Evolutionary conservation across 192 early-diverging fungal species (phyloP).

Genomic region (Coemansia sp.): DNA sequence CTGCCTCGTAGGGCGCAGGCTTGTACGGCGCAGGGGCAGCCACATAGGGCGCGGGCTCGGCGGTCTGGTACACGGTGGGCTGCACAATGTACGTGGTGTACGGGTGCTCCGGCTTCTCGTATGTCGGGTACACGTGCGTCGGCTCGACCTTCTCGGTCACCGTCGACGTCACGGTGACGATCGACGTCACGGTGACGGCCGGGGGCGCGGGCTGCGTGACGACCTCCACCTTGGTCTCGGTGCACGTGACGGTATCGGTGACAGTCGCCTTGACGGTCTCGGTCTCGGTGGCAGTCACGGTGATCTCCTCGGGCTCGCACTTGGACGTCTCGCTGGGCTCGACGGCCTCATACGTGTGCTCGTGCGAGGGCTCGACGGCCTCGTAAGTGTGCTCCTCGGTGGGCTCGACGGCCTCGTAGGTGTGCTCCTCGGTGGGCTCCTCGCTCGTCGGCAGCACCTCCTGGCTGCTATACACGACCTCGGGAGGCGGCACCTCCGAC

Average conservation of each 20-base stretch:
- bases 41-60: background rate
- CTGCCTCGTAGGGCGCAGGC: background rate
- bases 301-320: conserved; percentile 18
- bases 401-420: conserved; percentile 24
- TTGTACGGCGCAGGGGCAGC: conserved; percentile 4
- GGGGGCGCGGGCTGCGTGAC: conserved; percentile 36
- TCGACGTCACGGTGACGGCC: conserved; percentile 35
- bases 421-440: conserved; percentile 15
- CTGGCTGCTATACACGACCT: conserved; percentile 17
- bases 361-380: conserved; percentile 3
- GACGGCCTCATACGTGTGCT: conserved; percentile 15
- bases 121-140: background rate
- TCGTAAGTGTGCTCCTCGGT: conserved; percentile 11
- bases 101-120: background rate
- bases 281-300: conserved; percentile 11
- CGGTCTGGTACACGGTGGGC: background rate
- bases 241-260: conserved; percentile 13
- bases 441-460: conserved; percentile 24
- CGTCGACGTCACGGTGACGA: conserved; percentile 17
- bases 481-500: conserved; percentile 8
- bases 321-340: conserved; percentile 17
- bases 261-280: conserved; percentile 9
- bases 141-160: conserved; percentile 3
- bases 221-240: conserved; percentile 17
- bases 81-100: conserved; percentile 2